Conservation (phyloP, 2,329 filamentous ascomycete genomes). For the Stagonosporopsis vannaccii region DNA sequence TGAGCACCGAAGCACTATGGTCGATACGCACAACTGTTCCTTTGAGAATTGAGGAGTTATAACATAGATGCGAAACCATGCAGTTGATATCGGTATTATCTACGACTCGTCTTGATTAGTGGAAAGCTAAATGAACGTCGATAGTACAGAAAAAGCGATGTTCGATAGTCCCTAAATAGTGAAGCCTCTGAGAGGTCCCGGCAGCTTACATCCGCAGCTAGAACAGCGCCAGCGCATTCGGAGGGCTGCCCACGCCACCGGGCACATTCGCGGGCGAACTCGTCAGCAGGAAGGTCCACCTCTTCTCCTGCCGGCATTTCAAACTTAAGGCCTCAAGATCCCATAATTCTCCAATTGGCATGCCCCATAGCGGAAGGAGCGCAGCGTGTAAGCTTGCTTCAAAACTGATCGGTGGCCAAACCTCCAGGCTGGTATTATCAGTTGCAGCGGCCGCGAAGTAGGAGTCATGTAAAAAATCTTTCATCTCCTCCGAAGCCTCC, state of each 20-base stretch:
- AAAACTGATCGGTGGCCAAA: conserved; percentile 26
- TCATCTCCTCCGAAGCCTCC: conserved; percentile 86
- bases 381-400: conserved; percentile 31
- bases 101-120: neutral
- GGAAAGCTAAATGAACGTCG: neutral
- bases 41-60: neutral
- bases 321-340: conserved; percentile 40
- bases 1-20: neutral
- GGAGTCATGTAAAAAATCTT: conserved; percentile 82
- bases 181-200: neutral
- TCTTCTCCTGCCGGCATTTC: conserved; percentile 36
- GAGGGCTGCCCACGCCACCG: conserved; percentile 39
- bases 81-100: neutral
- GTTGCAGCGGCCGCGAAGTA: conserved; percentile 40
- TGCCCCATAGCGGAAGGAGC: conserved; percentile 40
- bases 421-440: conserved; percentile 48
- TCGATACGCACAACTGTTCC: neutral
- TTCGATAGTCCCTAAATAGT: no score
- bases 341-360: conserved; percentile 48
- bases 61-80: neutral
- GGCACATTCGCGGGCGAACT: conserved; percentile 55
- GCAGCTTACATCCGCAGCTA: conserved; percentile 2
- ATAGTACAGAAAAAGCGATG: neutral
- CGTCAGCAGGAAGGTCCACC: conserved; percentile 62
- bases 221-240: conserved; percentile 37